These are phyloP conservation scores for Cerrena zonata DNA, from an alignment of 1,284 basidiomycete species.

Conservation along the genomic window DNA sequence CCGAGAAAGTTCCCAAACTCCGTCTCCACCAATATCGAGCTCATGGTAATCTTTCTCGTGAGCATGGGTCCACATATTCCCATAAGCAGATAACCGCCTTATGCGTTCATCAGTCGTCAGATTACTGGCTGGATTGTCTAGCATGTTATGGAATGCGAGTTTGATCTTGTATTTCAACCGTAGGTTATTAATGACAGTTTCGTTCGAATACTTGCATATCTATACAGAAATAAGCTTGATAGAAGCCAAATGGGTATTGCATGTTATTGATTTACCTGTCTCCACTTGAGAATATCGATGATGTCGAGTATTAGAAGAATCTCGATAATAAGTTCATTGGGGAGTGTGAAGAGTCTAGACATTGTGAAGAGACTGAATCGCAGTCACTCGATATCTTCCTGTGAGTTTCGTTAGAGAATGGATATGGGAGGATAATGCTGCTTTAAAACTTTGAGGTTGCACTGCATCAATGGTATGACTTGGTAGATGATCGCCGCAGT, in stretches of 20 bases:
- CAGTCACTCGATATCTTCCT: no score
- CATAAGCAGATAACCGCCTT: constrained; percentile 36
- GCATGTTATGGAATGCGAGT: constrained; percentile 44
- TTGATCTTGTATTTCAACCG: constrained; percentile 48
- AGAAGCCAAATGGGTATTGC: background rate
- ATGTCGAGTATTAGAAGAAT: constrained; percentile 27
- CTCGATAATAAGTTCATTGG: constrained; percentile 25
- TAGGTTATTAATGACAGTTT: constrained; percentile 32
- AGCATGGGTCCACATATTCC: constrained; percentile 43
- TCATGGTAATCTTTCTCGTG: constrained; percentile 33
- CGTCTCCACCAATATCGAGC: constrained; percentile 32
- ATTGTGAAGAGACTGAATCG: no score
- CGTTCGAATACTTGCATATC: constrained; percentile 41
- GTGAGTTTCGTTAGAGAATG: no score
- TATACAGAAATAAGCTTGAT: constrained; percentile 19
- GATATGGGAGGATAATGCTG: no score
- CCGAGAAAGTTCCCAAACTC: constrained; percentile 52
- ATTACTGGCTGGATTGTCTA: constrained; percentile 33
- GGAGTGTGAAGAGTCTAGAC: constrained; percentile 14
- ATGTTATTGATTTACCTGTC: constrained; percentile 1
- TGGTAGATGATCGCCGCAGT: no score
- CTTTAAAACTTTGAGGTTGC: no score
- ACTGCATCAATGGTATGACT: no score
- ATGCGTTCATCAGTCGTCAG: constrained; percentile 34
- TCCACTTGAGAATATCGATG: constrained; percentile 26